phyloP scores from a whole-genome alignment of 257 asterid species.

The Apocynum venetum region DNA sequence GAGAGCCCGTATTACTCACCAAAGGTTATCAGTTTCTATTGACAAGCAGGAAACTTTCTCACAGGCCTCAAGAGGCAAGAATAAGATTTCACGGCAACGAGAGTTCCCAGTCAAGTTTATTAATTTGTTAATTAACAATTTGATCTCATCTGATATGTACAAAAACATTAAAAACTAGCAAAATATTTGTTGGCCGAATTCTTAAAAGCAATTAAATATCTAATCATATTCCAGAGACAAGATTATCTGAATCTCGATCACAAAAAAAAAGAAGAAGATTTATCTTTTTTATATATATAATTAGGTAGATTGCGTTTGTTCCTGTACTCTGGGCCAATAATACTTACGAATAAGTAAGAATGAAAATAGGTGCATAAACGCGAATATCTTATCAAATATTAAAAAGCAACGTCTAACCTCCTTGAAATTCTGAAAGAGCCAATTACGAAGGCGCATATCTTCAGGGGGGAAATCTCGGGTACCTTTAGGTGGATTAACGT shows the following conservation, averaged over 20 bases:
- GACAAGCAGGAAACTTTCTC: not conserved
- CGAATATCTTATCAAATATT: not conserved
- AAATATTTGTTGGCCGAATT: not conserved
- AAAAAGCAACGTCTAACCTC: conserved; percentile 40
- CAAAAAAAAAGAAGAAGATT: not conserved
- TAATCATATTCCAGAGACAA: not conserved
- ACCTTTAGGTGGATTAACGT: conserved; percentile 95
- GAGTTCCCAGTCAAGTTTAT: not conserved
- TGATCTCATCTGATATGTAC: not conserved
- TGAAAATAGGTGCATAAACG: too few relatives aligned
- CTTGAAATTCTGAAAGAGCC: conserved; percentile 84
- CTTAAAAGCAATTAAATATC: not conserved
- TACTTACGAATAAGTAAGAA: too few relatives aligned
- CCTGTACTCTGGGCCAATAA: too few relatives aligned
- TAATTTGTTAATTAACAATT: not conserved
- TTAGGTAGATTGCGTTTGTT: not conserved
- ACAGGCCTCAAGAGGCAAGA: not conserved
- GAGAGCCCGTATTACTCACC: not conserved
- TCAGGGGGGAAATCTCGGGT: conserved; percentile 96
- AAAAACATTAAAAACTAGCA: not conserved
- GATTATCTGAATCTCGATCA: not conserved
- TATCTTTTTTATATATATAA: not conserved
- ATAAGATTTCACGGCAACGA: not conserved
- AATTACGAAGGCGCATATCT: conserved; percentile 92
- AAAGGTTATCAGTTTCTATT: not conserved